A percentile compares a stretch with the other conserved stretches of the same genome.
Conservation (phyloP, 192 early-diverging fungal species). For the Podila epicladia region DNA sequence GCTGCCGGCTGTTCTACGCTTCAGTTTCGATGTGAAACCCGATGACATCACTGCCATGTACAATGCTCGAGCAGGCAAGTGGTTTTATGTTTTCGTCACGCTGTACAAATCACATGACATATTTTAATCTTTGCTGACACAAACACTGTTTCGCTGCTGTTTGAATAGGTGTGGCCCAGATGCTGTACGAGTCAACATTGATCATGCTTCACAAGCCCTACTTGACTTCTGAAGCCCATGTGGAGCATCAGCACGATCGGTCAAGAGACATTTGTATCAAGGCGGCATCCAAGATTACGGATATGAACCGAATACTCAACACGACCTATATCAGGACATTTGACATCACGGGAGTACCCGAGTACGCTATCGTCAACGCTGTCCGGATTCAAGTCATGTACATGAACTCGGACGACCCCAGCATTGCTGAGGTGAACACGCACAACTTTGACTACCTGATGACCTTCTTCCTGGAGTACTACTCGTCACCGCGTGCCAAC, state of each 20-base stretch:
- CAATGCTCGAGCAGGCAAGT: constrained; percentile 39
- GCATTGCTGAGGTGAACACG: background rate
- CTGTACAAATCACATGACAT: too few species aligned
- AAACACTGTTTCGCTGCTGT: background rate
- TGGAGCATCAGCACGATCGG: constrained; percentile 11
- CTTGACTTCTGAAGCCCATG: constrained; percentile 8
- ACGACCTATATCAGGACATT: constrained; percentile 25
- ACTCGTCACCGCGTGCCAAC: constrained; percentile 24
- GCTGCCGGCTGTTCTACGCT: constrained; percentile 29
- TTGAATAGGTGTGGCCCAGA: constrained; percentile 35
- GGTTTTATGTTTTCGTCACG: background rate
- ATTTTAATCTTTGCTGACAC: background rate
- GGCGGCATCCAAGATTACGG: constrained; percentile 35
- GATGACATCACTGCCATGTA: constrained; percentile 19
- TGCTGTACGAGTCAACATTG: constrained; percentile 37
- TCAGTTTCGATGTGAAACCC: constrained; percentile 27
- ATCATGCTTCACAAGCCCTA: constrained; percentile 44
- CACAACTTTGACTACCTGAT: constrained; percentile 33
- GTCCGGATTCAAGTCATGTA: constrained; percentile 41
- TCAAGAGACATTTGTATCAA: constrained; percentile 47
- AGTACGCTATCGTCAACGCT: constrained; percentile 30
- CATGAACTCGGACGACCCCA: constrained; percentile 27
- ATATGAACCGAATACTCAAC: constrained; percentile 15
- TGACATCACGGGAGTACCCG: constrained; percentile 15
- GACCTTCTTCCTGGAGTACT: constrained; percentile 36